These are phyloP conservation scores for Penicillium sp. DNA, from an alignment of 2,329 filamentous ascomycete genomes.

Conservation along the genomic window DNA sequence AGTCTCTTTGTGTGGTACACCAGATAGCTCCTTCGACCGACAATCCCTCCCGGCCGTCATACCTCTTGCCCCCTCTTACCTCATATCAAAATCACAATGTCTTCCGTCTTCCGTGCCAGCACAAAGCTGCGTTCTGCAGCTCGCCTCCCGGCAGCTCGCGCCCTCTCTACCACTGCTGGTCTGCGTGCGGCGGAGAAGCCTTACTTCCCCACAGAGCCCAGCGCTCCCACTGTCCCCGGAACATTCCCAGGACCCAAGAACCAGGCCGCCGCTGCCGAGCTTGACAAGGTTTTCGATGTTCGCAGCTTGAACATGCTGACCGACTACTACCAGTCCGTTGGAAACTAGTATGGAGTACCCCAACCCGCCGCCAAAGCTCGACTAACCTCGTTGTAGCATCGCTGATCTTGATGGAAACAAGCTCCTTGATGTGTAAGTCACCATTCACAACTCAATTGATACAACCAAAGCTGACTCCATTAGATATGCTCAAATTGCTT, in stretches of 20 bases:
- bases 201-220: slow-evolving; percentile 60
- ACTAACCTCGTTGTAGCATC: slow-evolving; percentile 38
- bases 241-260: slow-evolving; percentile 74
- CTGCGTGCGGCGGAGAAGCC: slow-evolving; percentile 45
- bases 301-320: slow-evolving; percentile 79
- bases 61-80: slow-evolving; percentile 2
- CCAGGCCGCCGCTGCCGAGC: slow-evolving; percentile 65
- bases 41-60: slow-evolving; percentile 5
- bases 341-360: slow-evolving; percentile 65
- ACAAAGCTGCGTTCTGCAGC: slow-evolving; percentile 34
- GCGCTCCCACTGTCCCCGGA: slow-evolving; percentile 55
- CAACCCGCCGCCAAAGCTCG: neutral
- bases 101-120: slow-evolving; percentile 38
- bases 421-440: slow-evolving; percentile 50
- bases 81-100: slow-evolving; percentile 30
- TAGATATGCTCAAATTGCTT: slow-evolving; percentile 81
- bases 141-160: slow-evolving; percentile 36
- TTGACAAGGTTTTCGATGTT: slow-evolving; percentile 80
- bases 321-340: slow-evolving; percentile 70
- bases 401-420: slow-evolving; percentile 53
- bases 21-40: slow-evolving; percentile 1
- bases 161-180: slow-evolving; percentile 38
- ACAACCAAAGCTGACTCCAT: neutral
- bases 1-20: neutral
- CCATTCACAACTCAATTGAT: neutral